Conservation (phyloP, 306 rosid genomes). For the Prunus davidiana region DNA sequence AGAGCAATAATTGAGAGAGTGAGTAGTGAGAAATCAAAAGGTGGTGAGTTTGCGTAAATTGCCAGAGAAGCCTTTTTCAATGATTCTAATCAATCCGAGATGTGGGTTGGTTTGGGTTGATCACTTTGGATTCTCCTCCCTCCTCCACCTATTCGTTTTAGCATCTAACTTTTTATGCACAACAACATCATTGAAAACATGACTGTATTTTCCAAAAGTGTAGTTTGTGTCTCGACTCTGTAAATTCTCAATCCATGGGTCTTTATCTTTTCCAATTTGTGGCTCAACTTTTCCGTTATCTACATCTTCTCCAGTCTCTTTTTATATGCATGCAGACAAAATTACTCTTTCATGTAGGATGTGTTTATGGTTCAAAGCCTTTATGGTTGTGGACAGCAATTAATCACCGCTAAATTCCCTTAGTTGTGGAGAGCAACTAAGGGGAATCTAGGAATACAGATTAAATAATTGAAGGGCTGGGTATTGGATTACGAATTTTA, state of each 20-base stretch:
- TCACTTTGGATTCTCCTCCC: slow-evolving; percentile 24
- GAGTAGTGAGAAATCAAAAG: neutral
- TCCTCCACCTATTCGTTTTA: neutral
- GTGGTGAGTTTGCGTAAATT: slow-evolving; percentile 23
- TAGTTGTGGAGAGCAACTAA: too few species aligned
- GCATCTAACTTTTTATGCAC: neutral
- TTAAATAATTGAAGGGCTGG: too few species aligned
- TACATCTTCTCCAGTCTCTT: neutral
- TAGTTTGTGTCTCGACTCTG: neutral
- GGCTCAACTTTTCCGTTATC: slow-evolving; percentile 20
- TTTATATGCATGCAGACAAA: slow-evolving; percentile 24
- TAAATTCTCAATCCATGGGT: neutral
- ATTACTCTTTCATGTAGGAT: slow-evolving; percentile 15
- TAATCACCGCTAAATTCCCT: neutral
- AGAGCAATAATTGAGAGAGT: slow-evolving; percentile 18
- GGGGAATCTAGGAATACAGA: too few species aligned
- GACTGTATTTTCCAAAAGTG: slow-evolving; percentile 4
- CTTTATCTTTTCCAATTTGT: neutral
- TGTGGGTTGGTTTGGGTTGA: neutral
- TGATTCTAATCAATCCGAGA: slow-evolving; percentile 20
- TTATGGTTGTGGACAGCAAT: slow-evolving; percentile 1
- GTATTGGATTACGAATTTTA: too few species aligned
- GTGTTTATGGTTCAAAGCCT: neutral
- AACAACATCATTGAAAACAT: neutral
- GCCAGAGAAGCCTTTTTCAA: slow-evolving; percentile 44